Percentiles rank a stretch among this genome's conserved stretches.
phyloP scores from a whole-genome alignment of 768 basidiomycete species.

The Nidula microcarpa region DNA sequence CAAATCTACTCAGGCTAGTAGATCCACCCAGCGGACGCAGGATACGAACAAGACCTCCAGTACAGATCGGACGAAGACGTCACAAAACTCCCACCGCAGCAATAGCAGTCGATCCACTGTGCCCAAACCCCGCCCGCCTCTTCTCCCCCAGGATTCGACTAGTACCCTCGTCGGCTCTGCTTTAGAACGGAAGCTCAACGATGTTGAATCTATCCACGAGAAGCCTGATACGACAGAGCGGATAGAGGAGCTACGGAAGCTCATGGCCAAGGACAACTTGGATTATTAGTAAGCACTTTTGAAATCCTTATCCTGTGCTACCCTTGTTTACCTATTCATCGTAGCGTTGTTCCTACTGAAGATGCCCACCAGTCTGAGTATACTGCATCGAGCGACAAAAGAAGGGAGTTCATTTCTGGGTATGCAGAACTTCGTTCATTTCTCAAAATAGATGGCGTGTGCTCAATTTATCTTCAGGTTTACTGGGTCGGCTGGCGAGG shows the following conservation, averaged over 20 bases:
- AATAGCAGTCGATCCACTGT: constrained; percentile 24
- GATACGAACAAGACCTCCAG: constrained; percentile 22
- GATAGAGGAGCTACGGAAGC: constrained; percentile 56
- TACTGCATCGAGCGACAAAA: constrained; percentile 70
- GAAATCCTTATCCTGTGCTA: not conserved
- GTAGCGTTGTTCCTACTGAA: constrained; percentile 71
- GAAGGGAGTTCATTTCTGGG: constrained; percentile 77
- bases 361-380: constrained; percentile 87
- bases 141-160: constrained; percentile 56
- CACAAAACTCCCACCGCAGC: constrained; percentile 21
- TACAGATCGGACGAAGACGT: constrained; percentile 23
- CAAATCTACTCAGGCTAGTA: constrained; percentile 28
- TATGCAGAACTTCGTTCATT: constrained; percentile 25
- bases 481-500: constrained; percentile 56
- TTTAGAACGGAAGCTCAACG: constrained; percentile 64
- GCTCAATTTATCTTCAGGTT: constrained; percentile 15
- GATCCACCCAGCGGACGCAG: constrained; percentile 25
- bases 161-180: constrained; percentile 77
- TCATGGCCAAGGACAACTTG: constrained; percentile 65
- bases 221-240: constrained; percentile 56
- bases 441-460: not conserved
- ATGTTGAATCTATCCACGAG: constrained; percentile 51
- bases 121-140: constrained; percentile 32
- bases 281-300: constrained; percentile 67
- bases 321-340: constrained; percentile 6